phyloP scores from a whole-genome alignment of 2,329 filamentous ascomycete species.

The Neurospora sp. region DNA sequence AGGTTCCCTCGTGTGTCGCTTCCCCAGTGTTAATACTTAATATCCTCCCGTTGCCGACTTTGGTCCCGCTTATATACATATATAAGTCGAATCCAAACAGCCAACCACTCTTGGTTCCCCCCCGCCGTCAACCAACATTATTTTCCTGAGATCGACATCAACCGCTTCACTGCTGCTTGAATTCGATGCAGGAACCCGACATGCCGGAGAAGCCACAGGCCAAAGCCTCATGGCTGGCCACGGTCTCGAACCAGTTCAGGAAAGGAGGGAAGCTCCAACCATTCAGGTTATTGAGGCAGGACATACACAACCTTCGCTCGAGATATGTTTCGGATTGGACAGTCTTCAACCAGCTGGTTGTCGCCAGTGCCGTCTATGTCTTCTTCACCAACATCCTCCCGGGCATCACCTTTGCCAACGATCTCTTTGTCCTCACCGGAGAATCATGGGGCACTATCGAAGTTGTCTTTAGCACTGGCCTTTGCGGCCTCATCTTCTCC shows the following conservation, averaged over 20 bases:
- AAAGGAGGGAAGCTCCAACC: constrained; percentile 36
- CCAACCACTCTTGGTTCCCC: not conserved
- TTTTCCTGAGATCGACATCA: not conserved
- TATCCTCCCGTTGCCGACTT: not conserved
- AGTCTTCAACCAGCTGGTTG: constrained; percentile 52
- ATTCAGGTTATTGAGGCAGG: constrained; percentile 42
- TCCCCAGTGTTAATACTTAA: not conserved
- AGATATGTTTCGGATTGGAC: constrained; percentile 46
- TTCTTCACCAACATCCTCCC: constrained; percentile 60
- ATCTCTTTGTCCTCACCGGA: constrained; percentile 52
- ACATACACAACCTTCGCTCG: constrained; percentile 33
- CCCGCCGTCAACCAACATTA: not conserved
- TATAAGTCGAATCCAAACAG: not conserved
- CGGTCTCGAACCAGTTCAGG: not conserved
- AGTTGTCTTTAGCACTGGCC: constrained; percentile 55
- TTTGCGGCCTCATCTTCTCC: constrained; percentile 54
- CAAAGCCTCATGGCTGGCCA: constrained; percentile 2
- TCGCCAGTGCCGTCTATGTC: constrained; percentile 55
- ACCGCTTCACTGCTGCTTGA: not conserved
- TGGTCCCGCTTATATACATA: not conserved
- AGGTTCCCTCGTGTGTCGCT: not conserved
- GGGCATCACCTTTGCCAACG: constrained; percentile 58
- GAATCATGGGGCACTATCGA: constrained; percentile 57
- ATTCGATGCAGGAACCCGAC: not conserved
- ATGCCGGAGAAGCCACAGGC: not conserved